These are phyloP conservation scores for Tricholoma sp. DNA, from an alignment of 768 basidiomycete genomes.

Conservation along the genomic window DNA sequence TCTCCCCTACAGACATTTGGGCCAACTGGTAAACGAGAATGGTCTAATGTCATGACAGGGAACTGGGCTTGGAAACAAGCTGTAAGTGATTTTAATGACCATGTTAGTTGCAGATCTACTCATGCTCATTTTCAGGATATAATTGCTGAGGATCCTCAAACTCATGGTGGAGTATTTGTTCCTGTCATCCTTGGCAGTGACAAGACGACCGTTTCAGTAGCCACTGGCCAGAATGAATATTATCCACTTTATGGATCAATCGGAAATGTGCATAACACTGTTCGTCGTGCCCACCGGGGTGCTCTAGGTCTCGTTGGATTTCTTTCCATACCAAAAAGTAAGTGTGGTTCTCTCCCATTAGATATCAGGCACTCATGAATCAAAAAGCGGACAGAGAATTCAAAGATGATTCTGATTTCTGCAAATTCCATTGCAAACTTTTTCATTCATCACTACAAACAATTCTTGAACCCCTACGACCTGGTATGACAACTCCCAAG, in stretches of 20 bases:
- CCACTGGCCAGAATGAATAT: slow-evolving; percentile 17
- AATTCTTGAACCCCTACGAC: slow-evolving; percentile 17
- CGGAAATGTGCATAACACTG: slow-evolving; percentile 12
- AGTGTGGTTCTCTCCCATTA: not conserved
- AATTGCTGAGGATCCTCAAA: too few species aligned
- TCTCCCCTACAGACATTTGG: slow-evolving; percentile 22
- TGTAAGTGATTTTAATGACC: not conserved
- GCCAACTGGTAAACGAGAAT: too few species aligned
- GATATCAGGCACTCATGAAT: not conserved
- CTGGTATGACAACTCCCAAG: slow-evolving; percentile 22
- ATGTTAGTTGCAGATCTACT: too few species aligned
- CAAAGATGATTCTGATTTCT: slow-evolving; percentile 14
- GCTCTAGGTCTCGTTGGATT: slow-evolving; percentile 3
- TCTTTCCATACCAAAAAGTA: slow-evolving; percentile 12
- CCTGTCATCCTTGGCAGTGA: slow-evolving; percentile 24
- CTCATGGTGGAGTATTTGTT: slow-evolving; percentile 10
- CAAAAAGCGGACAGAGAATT: slow-evolving; percentile 12
- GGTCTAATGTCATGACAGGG: slow-evolving; percentile 17
- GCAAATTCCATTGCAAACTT: slow-evolving; percentile 22
- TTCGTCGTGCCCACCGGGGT: slow-evolving; percentile 3
- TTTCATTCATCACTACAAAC: slow-evolving; percentile 23
- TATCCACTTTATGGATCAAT: slow-evolving; percentile 15
- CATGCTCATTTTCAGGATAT: too few species aligned
- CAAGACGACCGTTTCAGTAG: slow-evolving; percentile 24
- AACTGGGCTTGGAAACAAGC: slow-evolving; percentile 21